Percentiles rank a stretch among this genome's conserved stretches.
Evolutionary conservation across 768 basidiomycete species (phyloP).

Genomic region (Termitomyces titanicus): DNA sequence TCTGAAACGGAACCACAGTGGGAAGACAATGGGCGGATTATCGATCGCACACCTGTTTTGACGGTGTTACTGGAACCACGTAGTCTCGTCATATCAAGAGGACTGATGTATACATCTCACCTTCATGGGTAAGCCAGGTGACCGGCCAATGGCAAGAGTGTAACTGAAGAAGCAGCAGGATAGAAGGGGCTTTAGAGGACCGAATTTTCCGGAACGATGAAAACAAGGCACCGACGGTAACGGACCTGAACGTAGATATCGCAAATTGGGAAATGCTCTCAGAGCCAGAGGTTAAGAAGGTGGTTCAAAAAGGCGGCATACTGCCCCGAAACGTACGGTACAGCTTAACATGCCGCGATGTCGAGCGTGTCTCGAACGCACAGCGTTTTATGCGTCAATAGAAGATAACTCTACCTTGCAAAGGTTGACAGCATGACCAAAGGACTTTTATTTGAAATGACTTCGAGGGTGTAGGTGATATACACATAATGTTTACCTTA

Average conservation of each 20-base stretch:
- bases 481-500: background rate
- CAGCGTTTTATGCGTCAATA: constrained; percentile 24
- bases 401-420: constrained; percentile 1
- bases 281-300: constrained; percentile 32
- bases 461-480: background rate
- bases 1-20: constrained; percentile 17
- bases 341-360: constrained; percentile 85
- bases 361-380: constrained; percentile 53
- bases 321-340: constrained; percentile 60
- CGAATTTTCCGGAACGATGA: constrained; percentile 24
- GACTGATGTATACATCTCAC: constrained; percentile 62
- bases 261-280: constrained; percentile 58
- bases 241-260: constrained; percentile 32
- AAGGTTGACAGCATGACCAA: background rate
- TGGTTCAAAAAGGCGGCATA: constrained; percentile 44
- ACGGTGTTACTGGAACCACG: constrained; percentile 82
- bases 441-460: background rate
- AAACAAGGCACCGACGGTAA: constrained; percentile 22
- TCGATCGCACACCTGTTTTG: constrained; percentile 61
- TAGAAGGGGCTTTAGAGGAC: constrained; percentile 56
- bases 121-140: constrained; percentile 61
- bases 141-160: background rate
- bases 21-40: constrained; percentile 40
- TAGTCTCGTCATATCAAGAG: constrained; percentile 76
- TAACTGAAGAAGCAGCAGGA: constrained; percentile 33